phyloP scores from a whole-genome alignment of 139 green algal genomes.

The Auxenochlorella pyrenoidosa region DNA sequence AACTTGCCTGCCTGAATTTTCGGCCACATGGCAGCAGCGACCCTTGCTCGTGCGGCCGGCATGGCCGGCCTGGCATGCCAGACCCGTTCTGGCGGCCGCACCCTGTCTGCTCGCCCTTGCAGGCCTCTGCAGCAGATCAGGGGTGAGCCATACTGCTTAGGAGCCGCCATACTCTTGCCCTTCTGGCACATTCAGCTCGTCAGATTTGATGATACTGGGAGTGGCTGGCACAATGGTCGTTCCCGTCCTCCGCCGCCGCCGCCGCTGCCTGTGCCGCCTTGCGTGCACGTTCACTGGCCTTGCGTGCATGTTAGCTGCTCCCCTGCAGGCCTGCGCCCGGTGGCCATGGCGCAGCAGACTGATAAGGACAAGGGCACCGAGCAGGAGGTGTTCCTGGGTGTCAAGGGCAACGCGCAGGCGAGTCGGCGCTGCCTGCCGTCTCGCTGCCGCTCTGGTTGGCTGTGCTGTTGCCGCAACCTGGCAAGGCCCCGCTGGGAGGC shows the following conservation, averaged over 20 bases:
- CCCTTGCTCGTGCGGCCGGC: not conserved
- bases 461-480: not conserved
- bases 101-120: not conserved
- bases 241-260: not conserved
- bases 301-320: not conserved
- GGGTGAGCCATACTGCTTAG: not conserved
- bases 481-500: no score
- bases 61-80: not conserved
- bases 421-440: not conserved
- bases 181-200: not conserved
- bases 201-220: not conserved
- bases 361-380: slow-evolving; percentile 54
- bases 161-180: not conserved
- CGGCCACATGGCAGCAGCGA: not conserved
- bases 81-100: not conserved
- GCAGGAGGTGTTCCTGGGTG: slow-evolving; percentile 56
- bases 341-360: slow-evolving; percentile 45
- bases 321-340: slow-evolving; percentile 2
- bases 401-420: slow-evolving; percentile 46
- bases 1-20: no score
- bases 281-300: not conserved
- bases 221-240: not conserved
- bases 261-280: not conserved
- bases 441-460: no score
- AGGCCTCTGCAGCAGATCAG: slow-evolving; percentile 9